These are phyloP conservation scores for Fraxinus velutina DNA, from an alignment of 305 asterid genomes.

Conservation along the genomic window DNA sequence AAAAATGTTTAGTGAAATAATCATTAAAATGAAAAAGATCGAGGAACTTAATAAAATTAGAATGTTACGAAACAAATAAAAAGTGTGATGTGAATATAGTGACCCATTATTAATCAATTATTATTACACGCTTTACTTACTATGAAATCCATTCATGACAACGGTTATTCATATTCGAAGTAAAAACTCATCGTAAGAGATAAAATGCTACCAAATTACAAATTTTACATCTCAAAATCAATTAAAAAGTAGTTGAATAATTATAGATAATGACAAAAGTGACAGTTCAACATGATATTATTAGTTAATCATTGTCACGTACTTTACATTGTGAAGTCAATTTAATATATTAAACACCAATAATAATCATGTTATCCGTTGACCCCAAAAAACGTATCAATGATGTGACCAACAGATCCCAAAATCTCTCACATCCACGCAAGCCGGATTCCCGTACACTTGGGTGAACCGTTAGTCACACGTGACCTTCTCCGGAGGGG, in stretches of 20 bases:
- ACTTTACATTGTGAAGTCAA: not conserved
- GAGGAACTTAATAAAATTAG: not conserved
- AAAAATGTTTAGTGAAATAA: not conserved
- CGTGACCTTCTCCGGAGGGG: no score
- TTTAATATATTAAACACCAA: not conserved
- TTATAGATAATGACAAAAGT: not conserved
- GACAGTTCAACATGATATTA: not conserved
- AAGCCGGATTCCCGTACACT: no score
- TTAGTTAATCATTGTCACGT: not conserved
- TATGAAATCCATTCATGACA: not conserved
- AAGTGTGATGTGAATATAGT: not conserved
- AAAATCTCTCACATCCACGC: no score
- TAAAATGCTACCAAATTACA: not conserved
- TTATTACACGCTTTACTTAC: not conserved
- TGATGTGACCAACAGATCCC: no score
- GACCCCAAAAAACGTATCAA: no score
- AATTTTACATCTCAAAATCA: not conserved
- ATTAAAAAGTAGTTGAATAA: not conserved
- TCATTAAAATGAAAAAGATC: not conserved
- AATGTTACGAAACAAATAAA: not conserved
- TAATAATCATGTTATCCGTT: no score
- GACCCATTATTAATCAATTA: not conserved
- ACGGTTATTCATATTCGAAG: not conserved
- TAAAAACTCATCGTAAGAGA: not conserved
- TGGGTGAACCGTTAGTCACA: no score